phyloP scores from a whole-genome alignment of 441 rosid species.

The Pelargonium cotyledonis region DNA sequence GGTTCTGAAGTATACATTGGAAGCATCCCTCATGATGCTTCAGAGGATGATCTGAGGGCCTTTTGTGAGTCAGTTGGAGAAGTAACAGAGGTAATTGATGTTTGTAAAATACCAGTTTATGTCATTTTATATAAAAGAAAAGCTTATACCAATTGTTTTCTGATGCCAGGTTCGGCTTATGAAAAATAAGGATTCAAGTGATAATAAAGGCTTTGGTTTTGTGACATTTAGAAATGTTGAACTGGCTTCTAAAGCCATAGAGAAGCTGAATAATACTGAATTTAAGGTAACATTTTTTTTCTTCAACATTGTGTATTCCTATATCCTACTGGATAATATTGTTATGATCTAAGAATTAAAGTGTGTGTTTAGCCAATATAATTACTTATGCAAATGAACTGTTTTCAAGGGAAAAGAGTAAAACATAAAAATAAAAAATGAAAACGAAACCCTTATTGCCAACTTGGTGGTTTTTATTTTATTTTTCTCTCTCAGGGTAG shows the following conservation, averaged over 20 bases:
- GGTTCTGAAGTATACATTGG: conserved; percentile 96
- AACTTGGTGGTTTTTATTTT: neutral
- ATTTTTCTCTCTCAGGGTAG: conserved; percentile 22
- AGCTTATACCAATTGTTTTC: conserved; percentile 18
- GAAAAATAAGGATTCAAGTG: conserved; percentile 81
- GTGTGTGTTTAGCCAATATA: too few species aligned
- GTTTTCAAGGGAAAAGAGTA: too few species aligned
- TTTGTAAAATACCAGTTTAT: conserved; percentile 1
- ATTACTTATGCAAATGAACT: too few species aligned
- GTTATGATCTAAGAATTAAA: too few species aligned
- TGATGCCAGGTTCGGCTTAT: conserved; percentile 72
- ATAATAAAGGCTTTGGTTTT: conserved; percentile 41
- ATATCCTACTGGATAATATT: neutral
- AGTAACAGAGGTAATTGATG: conserved; percentile 59
- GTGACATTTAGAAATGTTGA: conserved; percentile 32
- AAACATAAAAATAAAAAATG: neutral
- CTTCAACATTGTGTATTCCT: neutral
- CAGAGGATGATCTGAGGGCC: conserved; percentile 58
- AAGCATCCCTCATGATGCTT: conserved; percentile 64
- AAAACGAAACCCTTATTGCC: neutral
- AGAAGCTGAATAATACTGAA: conserved; percentile 28
- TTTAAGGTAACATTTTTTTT: conserved; percentile 24
- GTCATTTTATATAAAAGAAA: conserved; percentile 17
- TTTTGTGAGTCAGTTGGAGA: conserved; percentile 83
- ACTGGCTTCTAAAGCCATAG: conserved; percentile 34